Base-by-base conservation (phyloP, 1,284 basidiomycete genomes). In the Sanghuangporus baumii region DNA sequence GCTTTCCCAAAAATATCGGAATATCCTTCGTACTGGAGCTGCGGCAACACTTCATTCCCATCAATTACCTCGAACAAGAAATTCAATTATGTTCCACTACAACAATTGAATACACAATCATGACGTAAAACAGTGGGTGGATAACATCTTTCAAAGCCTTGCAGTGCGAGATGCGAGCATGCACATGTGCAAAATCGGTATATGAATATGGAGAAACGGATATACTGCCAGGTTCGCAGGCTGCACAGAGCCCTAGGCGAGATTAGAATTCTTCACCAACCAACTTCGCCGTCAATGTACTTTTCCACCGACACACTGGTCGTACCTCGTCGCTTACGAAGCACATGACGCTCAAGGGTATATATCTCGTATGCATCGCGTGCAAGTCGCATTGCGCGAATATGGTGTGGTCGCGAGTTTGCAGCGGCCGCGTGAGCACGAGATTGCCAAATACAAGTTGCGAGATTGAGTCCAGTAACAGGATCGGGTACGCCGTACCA, bases 381-480 rank as follows among this genome's bases (percentile, higher is more conserved):
- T 0, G 94, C 90, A 14, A 96, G 82, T 66, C 79, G 82, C 87
- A 94, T 93, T 5, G 94, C 94, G 47, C 81, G 81, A 59, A 89
- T 81, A 70, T 96, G 94, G 67, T 89, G 82, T 12, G 91, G 92
- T 5, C 87, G 83, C 1, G 85, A 83, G 68, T 87, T 93, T 0
- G 94, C 94, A 6, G 86, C 86, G 40, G 87, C 76, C 0, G 94
- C 94, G 67, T 93, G 89, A 66, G 82, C 81, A 4, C 93, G 85
- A 46, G 89, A 92, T 74, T 93, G 90, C 94, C 94, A 97, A 56
- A 96, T 89, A 76, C 94, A 96, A n/a, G 94, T 96, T 2, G 94
- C 93, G 58, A 96, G 85, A 73, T 96, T 96, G 74, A 91, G 79
- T 0, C 93, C 88, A 0, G 87, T 88, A 20, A 77, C 70, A 54